Percentiles rank a stretch among this genome's conserved stretches.
Evolutionary conservation across 2,329 filamentous ascomycete species (phyloP).

Genomic region (Endothia cerciana): DNA sequence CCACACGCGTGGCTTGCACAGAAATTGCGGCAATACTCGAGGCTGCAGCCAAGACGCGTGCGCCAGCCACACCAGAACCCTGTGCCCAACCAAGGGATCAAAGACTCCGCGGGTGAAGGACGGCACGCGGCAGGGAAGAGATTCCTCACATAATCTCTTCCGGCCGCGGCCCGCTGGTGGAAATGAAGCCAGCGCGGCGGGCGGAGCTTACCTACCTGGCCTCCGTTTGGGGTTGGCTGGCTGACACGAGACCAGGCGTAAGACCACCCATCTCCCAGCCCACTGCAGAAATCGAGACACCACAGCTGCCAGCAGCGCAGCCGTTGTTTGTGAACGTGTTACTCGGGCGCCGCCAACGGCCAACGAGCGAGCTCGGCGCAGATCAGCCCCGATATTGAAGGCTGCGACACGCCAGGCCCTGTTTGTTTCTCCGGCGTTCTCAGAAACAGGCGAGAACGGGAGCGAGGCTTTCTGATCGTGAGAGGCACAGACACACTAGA

Average conservation of each 20-base stretch:
- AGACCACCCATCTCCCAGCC: background rate
- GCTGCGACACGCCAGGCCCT: background rate
- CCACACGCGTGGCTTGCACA: background rate
- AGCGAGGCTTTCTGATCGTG: background rate
- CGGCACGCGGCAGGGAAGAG: background rate
- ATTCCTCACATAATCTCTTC: background rate
- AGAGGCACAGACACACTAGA: background rate
- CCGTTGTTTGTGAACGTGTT: background rate
- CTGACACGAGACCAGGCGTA: conserved; percentile 7
- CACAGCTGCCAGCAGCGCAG: conserved; percentile 2
- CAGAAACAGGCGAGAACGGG: background rate
- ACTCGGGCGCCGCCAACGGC: conserved; percentile 1
- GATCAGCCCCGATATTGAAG: background rate
- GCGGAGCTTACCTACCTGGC: background rate
- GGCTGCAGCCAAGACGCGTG: background rate
- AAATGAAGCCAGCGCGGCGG: background rate
- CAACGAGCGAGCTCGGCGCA: background rate
- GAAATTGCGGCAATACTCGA: background rate
- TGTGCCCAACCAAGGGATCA: background rate
- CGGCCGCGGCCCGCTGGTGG: background rate
- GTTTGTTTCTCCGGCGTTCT: background rate
- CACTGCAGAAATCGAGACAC: conserved; percentile 8
- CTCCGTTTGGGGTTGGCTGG: background rate
- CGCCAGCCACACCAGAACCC: background rate
- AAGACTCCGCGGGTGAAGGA: background rate